Evolutionary conservation across 768 basidiomycete genomes (phyloP), one percentile per base, ranked within the genome.

Genomic region (Tylopilus subfusipes): DNA sequence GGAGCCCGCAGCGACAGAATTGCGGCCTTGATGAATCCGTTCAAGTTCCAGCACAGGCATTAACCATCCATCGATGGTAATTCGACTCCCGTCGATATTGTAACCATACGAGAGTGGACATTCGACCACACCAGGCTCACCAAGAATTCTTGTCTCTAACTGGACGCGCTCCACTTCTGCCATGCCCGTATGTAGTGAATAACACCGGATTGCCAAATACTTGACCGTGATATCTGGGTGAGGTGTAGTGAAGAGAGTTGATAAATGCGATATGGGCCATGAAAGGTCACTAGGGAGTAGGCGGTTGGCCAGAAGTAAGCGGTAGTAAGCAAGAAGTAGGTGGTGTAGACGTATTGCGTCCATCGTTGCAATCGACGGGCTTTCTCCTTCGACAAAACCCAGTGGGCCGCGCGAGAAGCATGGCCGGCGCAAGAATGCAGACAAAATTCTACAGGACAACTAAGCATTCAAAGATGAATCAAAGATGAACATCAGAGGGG

Each of bases 291-390:
- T 55, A 3, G 91, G 85, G 19, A 94, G 77, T 56, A 82, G 74
- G 16, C 84, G 83, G 67, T 90, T 93, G 22, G 83, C 83, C 64
- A 80, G 78, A 18, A 94, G 75, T 46, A 96, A 78, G 36, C 94
- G 85, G 65, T 89, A 89, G 63, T 94, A 91, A 1, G 89, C 82
- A 42, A 96, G 76, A 30, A 97, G 78, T 0, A 88, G 68, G 47
- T 76, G 75, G 22, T 94, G 90, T 13, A 94, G 71, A n/a, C 78
- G 76, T 19, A 64, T 63, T 6, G 68, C 50, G 34, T 84, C 76
- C 45, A 76, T 54, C 2, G 62, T 54, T n/a, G 67, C 47, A 18
- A 70, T 45, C 4, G 72, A 64, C 4, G 72, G 53, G 10, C 62
- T 53, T 42, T 56, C 48, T 42, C 55, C 48, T 45, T 74, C 61